A percentile compares a stretch with the other conserved stretches of the same genome.
phyloP scores from a whole-genome alignment of 2,329 filamentous ascomycete genomes.

The Colletotrichum acutatum region DNA sequence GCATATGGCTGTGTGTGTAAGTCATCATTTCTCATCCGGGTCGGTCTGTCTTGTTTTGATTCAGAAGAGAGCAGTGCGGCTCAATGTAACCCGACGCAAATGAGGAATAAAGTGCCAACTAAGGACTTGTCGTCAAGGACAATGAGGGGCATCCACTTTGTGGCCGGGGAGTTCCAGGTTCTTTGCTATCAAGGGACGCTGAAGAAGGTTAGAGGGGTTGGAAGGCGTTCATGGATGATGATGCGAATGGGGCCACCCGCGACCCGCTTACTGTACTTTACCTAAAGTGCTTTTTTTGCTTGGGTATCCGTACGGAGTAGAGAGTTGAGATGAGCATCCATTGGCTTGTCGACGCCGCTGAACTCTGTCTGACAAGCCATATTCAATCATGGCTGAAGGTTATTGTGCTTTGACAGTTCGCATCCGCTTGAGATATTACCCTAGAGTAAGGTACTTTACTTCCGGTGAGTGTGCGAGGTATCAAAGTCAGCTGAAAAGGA shows the following conservation, averaged over 20 bases:
- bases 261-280: neutral
- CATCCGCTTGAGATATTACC: neutral
- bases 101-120: constrained; percentile 11
- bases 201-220: neutral
- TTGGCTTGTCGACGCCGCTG: neutral
- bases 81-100: constrained; percentile 15
- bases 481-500: neutral
- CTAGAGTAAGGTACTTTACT: neutral
- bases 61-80: neutral
- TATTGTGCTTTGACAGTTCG: neutral
- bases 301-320: too few relatives aligned
- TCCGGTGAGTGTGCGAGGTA: neutral
- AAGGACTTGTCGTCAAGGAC: constrained; percentile 19
- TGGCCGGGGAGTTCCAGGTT: constrained; percentile 18
- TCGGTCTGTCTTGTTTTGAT: constrained; percentile 20
- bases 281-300: neutral
- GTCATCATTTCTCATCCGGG: neutral
- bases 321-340: constrained; percentile 1
- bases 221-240: constrained; percentile 8
- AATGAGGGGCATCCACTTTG: constrained; percentile 16
- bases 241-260: constrained; percentile 9
- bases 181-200: constrained; percentile 7
- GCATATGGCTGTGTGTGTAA: neutral
- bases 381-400: neutral
- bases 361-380: neutral